Evolutionary conservation across 768 basidiomycete genomes (phyloP).

Genomic region (Lentinula edodes): DNA sequence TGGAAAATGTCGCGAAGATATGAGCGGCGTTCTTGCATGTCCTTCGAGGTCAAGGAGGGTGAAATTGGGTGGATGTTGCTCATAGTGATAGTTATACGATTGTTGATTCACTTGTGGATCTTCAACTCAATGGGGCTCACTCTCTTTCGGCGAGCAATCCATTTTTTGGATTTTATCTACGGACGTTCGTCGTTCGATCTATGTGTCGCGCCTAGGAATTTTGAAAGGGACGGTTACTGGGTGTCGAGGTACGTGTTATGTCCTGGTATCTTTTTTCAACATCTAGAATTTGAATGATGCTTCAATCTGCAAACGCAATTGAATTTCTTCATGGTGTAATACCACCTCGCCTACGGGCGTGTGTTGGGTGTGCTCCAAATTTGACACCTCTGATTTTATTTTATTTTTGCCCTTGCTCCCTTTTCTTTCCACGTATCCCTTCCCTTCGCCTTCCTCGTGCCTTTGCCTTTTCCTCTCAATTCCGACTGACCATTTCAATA

Average conservation of each 20-base stretch:
- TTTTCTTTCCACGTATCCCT: neutral
- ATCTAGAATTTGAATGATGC: conserved; percentile 42
- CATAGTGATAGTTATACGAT: conserved; percentile 90
- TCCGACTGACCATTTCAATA: neutral
- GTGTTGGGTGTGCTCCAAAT: conserved; percentile 65
- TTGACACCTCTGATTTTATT: conserved; percentile 59
- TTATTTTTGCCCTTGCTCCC: neutral
- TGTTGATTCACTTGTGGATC: conserved; percentile 40
- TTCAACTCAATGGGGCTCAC: conserved; percentile 92
- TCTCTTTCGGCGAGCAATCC: conserved; percentile 56
- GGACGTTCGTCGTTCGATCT: conserved; percentile 48
- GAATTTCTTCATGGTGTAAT: conserved; percentile 94
- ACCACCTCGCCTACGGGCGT: conserved; percentile 33
- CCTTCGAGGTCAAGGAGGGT: neutral
- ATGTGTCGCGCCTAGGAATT: neutral
- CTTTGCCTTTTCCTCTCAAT: neutral
- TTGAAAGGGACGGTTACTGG: neutral
- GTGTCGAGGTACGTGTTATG: conserved; percentile 9
- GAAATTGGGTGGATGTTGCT: conserved; percentile 56
- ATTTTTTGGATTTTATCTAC: conserved; percentile 47
- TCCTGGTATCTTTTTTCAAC: neutral
- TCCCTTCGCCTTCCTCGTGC: neutral
- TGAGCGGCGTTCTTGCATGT: conserved; percentile 52
- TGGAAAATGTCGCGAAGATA: conserved; percentile 57
- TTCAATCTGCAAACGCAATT: conserved; percentile 39